Base-by-base conservation (phyloP, 371 early-diverging fungal species). In the Actinomucor elegans region DNA sequence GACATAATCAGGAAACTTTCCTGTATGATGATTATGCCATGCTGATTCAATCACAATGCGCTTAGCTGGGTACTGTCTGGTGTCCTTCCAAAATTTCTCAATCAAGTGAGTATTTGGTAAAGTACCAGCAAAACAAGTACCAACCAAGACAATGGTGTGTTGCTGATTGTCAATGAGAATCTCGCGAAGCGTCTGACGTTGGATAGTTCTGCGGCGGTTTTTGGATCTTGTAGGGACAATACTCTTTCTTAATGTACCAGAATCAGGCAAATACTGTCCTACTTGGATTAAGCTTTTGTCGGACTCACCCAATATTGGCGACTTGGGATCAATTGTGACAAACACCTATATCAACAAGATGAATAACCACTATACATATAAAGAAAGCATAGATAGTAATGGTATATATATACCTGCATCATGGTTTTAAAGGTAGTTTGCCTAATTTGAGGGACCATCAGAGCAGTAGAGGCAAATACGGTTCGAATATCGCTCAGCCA, bases 401-500 rank as follows among this genome's bases (percentile, higher is more conserved):
- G n/a, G n/a, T n/a, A n/a, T n/a, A n/a, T n/a, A n/a, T n/a, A n/a
- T 59, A 59, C 59, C 55, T 59, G 61, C 61, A 55, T 55, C 1
- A 31, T 11, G 5, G 23, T 52, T 17, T 48, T 54, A 24, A 49
- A 60, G 14, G 36, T 44, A 31, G 36, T 44, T 9, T 49, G 36
- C 12, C 49, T 26, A 6, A 60, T 17, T 43, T 49, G 49, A 36
- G 60, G 60, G 5, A 60, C 9, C 28, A 20, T 26, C 1, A 60
- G 31, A 11, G 34, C 45, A 0, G 44, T 8, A 24, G 34, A 36
- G 14, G 52, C 11, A 12, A 37, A 4, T 2, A 24, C 11, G 21
- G 35, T 32, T 15, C 48, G 37, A 14, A 43, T 15, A 20, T 28
- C 18, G 9, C 23, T n/a, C 3, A 38, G 14, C 4, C 54, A 21